Evolutionary conservation across 768 basidiomycete genomes (phyloP).

Genomic region (Cytidiella melzeri): DNA sequence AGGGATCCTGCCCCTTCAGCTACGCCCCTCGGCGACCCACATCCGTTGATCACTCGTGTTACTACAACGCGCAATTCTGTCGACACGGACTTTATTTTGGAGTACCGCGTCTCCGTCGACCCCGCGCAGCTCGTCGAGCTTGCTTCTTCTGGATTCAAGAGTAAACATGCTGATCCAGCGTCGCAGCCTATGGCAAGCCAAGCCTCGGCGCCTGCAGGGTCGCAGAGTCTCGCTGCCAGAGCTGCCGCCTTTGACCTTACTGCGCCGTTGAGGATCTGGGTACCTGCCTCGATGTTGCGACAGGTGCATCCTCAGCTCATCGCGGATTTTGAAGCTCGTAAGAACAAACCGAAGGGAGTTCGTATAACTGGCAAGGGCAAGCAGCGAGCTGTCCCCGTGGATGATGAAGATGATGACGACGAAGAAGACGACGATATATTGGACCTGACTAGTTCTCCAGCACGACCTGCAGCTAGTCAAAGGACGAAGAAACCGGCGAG

Average conservation of each 20-base stretch:
- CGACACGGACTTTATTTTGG: constrained; percentile 34
- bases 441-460: not conserved
- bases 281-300: constrained; percentile 36
- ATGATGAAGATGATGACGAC: not conserved
- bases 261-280: constrained; percentile 31
- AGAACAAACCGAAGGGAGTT: constrained; percentile 26
- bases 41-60: constrained; percentile 30
- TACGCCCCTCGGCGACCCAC: constrained; percentile 8
- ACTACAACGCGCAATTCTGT: constrained; percentile 31
- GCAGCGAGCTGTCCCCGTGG: constrained; percentile 1
- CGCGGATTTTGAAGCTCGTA: constrained; percentile 26
- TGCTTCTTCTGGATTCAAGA: constrained; percentile 24
- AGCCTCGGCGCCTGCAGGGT: constrained; percentile 1
- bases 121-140: constrained; percentile 30
- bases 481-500: not conserved
- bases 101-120: constrained; percentile 37
- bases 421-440: not conserved
- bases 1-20: constrained; percentile 1
- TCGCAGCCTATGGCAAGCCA: not conserved
- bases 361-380: constrained; percentile 8
- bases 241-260: not conserved
- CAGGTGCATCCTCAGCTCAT: constrained; percentile 36
- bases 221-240: constrained; percentile 4
- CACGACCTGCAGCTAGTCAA: not conserved
- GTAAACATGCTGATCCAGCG: constrained; percentile 20